Evolutionary conservation across 345 rosid genomes (phyloP).

Genomic region (Jatropha curcas): DNA sequence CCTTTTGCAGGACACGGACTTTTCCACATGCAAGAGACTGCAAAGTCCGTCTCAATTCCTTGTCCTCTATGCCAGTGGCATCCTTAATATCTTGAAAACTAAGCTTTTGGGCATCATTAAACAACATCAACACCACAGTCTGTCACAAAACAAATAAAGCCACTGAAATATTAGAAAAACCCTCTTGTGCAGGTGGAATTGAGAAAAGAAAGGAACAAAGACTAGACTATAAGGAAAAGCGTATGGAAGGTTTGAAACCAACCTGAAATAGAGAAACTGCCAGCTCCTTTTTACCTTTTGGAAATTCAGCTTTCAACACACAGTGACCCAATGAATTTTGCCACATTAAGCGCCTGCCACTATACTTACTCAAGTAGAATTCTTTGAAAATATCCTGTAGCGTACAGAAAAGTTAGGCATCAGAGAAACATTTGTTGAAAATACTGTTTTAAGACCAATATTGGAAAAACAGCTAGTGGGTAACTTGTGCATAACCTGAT

Average conservation of each 20-base stretch:
- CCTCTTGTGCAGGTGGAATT: background rate
- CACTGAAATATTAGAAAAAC: constrained; percentile 19
- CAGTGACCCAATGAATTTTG: constrained; percentile 96
- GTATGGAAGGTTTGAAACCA: constrained; percentile 24
- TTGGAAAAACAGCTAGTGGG: constrained; percentile 12
- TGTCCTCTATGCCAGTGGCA: constrained; percentile 89
- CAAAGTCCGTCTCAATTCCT: constrained; percentile 87
- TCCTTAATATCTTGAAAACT: constrained; percentile 91
- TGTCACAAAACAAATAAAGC: constrained; percentile 32
- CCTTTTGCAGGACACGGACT: constrained; percentile 94
- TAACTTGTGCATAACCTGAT: constrained; percentile 66
- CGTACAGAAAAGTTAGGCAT: background rate
- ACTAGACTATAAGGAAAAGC: background rate
- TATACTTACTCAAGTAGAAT: constrained; percentile 93
- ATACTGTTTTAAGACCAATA: background rate
- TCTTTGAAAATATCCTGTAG: constrained; percentile 93
- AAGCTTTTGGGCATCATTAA: constrained; percentile 89
- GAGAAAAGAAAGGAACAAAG: background rate
- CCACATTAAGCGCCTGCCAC: constrained; percentile 99
- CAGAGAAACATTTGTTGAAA: background rate
- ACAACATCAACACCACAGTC: constrained; percentile 97
- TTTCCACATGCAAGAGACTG: constrained; percentile 99
- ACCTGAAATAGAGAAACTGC: constrained; percentile 98
- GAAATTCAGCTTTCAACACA: constrained; percentile 87
- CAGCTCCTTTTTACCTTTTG: constrained; percentile 91